These are phyloP conservation scores for Blastocystis hominis DNA, from an alignment of 352 stramenopile species.

Conservation along the genomic window DNA sequence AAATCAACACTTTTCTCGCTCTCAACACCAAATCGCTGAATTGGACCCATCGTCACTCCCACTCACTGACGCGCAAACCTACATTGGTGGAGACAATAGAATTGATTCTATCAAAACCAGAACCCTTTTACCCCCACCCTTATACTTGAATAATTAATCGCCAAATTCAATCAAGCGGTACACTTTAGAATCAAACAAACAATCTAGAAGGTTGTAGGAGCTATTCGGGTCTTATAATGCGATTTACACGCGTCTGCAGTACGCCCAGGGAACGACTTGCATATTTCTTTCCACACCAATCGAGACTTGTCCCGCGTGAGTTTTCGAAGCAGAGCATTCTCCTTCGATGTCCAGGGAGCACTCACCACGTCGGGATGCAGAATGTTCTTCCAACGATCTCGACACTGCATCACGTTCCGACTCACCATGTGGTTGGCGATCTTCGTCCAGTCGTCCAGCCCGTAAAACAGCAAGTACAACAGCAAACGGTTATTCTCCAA, in stretches of 20 bases:
- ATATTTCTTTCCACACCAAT: background rate
- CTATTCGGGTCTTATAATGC: background rate
- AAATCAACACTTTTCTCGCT: background rate
- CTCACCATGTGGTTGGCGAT: conserved; percentile 10
- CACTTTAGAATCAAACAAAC: background rate
- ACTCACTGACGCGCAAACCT: background rate
- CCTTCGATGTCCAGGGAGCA: background rate
- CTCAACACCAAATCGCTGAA: too few relatives aligned
- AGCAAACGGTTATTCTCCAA: conserved; percentile 16
- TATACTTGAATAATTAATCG: background rate
- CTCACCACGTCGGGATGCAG: background rate
- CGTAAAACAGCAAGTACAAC: conserved; percentile 19
- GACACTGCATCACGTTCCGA: conserved; percentile 34
- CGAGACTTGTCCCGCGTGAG: background rate
- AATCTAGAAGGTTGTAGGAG: background rate
- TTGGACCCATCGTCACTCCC: too few relatives aligned
- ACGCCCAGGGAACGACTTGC: background rate
- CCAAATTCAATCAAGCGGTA: background rate
- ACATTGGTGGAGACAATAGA: conserved; percentile 56
- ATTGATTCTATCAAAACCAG: conserved; percentile 30
- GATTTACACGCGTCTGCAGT: conserved; percentile 41
- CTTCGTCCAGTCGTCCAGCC: background rate
- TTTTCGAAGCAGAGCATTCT: conserved; percentile 10
- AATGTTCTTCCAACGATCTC: conserved; percentile 18
- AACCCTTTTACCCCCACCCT: conserved; percentile 4